These are phyloP conservation scores for Ploettnerulaceae sp. DNA, from an alignment of 2,329 filamentous ascomycete species.

Conservation along the genomic window DNA sequence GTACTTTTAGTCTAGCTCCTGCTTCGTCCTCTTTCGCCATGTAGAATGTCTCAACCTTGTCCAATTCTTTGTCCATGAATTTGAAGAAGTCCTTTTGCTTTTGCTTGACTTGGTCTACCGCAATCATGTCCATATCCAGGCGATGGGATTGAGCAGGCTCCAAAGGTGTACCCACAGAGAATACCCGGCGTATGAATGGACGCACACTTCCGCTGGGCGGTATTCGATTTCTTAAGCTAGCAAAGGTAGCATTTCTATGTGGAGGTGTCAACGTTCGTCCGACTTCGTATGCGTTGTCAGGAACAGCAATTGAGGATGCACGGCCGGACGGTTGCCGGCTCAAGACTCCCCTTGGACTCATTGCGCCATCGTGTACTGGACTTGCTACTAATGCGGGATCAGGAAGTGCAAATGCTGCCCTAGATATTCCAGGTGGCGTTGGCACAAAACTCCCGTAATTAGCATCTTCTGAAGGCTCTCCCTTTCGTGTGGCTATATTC, in stretches of 20 bases:
- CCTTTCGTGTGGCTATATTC: slow-evolving; percentile 28
- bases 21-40: slow-evolving; percentile 82
- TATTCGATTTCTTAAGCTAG: slow-evolving; percentile 20
- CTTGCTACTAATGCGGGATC: slow-evolving; percentile 45
- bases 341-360: background rate
- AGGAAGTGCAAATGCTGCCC: slow-evolving; percentile 50
- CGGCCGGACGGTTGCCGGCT: slow-evolving; percentile 4
- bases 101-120: slow-evolving; percentile 61
- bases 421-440: slow-evolving; percentile 41
- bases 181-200: slow-evolving; percentile 27
- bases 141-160: slow-evolving; percentile 39
- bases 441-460: slow-evolving; percentile 62
- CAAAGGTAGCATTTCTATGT: slow-evolving; percentile 23
- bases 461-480: slow-evolving; percentile 27
- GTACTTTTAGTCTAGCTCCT: slow-evolving; percentile 59
- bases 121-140: slow-evolving; percentile 47
- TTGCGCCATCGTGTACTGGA: background rate
- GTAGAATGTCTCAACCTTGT: slow-evolving; percentile 93
- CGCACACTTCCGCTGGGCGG: slow-evolving; percentile 21
- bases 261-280: slow-evolving; percentile 36
- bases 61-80: slow-evolving; percentile 77
- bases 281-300: slow-evolving; percentile 40
- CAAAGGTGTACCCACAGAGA: slow-evolving; percentile 27
- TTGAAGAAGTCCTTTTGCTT: slow-evolving; percentile 80
- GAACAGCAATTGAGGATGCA: slow-evolving; percentile 12